A percentile compares a stretch with the other conserved stretches of the same genome.
These are phyloP conservation scores for Colletotrichum spinosum DNA, from an alignment of 2,329 filamentous ascomycete genomes.

Conservation along the genomic window DNA sequence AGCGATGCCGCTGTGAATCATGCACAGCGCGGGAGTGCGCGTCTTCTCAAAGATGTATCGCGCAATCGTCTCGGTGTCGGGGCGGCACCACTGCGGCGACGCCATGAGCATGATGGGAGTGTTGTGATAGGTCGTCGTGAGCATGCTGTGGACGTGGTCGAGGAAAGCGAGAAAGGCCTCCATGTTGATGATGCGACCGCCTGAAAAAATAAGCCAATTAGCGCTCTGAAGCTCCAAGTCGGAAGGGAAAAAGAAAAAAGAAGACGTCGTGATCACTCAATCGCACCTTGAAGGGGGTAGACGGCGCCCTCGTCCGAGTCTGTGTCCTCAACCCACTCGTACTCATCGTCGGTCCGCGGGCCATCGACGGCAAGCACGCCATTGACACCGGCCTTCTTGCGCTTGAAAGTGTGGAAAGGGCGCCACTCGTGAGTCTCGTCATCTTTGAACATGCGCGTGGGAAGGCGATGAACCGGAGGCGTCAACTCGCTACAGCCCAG, in stretches of 20 bases:
- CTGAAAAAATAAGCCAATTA: slow-evolving; percentile 48
- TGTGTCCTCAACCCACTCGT: slow-evolving; percentile 87
- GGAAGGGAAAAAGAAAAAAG: not conserved
- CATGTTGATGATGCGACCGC: slow-evolving; percentile 90
- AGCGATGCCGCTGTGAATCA: slow-evolving; percentile 90
- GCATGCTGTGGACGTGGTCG: slow-evolving; percentile 88
- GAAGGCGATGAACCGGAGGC: slow-evolving; percentile 85
- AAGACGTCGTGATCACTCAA: slow-evolving; percentile 39
- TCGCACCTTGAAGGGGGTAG: slow-evolving; percentile 78
- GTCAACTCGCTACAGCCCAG: slow-evolving; percentile 92
- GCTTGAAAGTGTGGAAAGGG: slow-evolving; percentile 82
- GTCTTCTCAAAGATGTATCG: slow-evolving; percentile 98
- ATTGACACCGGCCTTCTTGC: slow-evolving; percentile 59
- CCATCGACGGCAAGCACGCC: slow-evolving; percentile 31
- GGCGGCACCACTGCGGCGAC: slow-evolving; percentile 89
- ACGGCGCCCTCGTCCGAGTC: slow-evolving; percentile 90
- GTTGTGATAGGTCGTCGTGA: slow-evolving; percentile 95
- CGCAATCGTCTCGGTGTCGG: slow-evolving; percentile 87
- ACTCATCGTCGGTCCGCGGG: slow-evolving; percentile 57
- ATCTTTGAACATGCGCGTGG: slow-evolving; percentile 95
- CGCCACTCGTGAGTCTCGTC: slow-evolving; percentile 79
- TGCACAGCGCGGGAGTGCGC: slow-evolving; percentile 89
- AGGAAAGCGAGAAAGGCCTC: slow-evolving; percentile 92
- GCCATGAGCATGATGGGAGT: slow-evolving; percentile 92
- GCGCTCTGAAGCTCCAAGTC: not conserved